A percentile compares a stretch with the other conserved stretches of the same genome.
Evolutionary conservation across 2,329 filamentous ascomycete genomes (phyloP).

Genomic region (Lithohypha guttulata): DNA sequence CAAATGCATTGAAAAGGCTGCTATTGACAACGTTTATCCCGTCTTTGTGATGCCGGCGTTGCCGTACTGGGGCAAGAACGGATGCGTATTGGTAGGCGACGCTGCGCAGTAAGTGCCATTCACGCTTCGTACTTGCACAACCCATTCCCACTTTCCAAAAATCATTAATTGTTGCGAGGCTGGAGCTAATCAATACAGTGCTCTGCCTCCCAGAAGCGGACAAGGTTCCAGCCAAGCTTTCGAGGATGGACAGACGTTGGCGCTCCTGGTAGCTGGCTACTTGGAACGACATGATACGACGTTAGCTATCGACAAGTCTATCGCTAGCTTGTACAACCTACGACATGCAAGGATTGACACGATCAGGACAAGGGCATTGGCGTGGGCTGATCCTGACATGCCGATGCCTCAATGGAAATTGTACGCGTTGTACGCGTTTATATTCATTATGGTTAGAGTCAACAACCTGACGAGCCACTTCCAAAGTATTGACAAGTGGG

Average conservation of each 20-base stretch:
- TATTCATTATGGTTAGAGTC: neutral
- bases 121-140: too few relatives aligned
- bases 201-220: neutral
- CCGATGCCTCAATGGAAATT: constrained; percentile 3
- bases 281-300: neutral
- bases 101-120: too few relatives aligned
- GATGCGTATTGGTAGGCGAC: constrained; percentile 43
- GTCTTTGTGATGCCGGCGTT: constrained; percentile 38
- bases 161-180: too few relatives aligned
- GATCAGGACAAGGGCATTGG: constrained; percentile 1
- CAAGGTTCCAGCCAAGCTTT: constrained; percentile 3
- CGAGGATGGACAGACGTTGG: neutral
- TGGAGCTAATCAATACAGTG: too few relatives aligned
- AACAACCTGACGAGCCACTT: neutral
- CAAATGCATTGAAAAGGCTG: constrained; percentile 28
- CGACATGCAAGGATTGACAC: neutral
- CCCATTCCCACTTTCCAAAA: too few relatives aligned
- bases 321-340: neutral
- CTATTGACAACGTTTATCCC: constrained; percentile 36
- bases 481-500: neutral
- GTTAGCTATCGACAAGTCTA: neutral
- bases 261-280: neutral
- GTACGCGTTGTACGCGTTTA: neutral
- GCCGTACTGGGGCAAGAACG: constrained; percentile 35
- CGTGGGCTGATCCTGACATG: constrained; percentile 3